Base-by-base conservation (phyloP, 306 rosid genomes). In the Prosopis cineraria region DNA sequence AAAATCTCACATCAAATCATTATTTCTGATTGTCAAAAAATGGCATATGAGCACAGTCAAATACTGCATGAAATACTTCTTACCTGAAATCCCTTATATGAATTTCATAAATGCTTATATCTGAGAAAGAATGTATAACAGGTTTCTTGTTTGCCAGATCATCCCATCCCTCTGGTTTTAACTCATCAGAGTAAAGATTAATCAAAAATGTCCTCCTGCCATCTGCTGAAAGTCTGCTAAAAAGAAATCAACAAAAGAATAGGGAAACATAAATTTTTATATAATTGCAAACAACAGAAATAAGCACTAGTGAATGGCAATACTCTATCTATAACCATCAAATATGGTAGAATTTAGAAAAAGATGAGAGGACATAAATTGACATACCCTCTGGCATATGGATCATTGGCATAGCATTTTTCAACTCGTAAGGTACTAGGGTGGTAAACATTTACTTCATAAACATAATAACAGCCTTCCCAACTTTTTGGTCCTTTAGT, bases 41-140 rank as follows among this genome's bases (percentile, higher is more conserved):
- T 16, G 37, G 43, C 52, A 78, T 34, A 29, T 36, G 43, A 75
- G 69, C 9, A 71, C 82, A 72, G 59, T 65, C 29, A 39, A 72
- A 67, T 68, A 72, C 52, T 50, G 25, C 60, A 58, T 40, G 70
- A 6, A 31, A 60, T 31, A 72, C 70, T 58, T 40, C 52, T 60
- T 82, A 91, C 98, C 98, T 95, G 85, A 95, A 95, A 84, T 95
- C 98, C 81, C 96, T 88, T 80, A 91, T 81, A 79, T 95, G 97
- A 89, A 91, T 73, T 87, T 95, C 97, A 82, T 92, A 92, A 79
- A 95, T 85, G 81, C 98, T 95, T 79, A 86, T 91, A 85, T 95
- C 98, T 16, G 97, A 82, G 81, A 89, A 88, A 80, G 90, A 89
- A 75, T 59, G 81, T 67, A 92, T 6, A 67, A 72, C 56, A n/a